A percentile compares a stretch with the other conserved stretches of the same genome.
Conservation (phyloP, 2,329 filamentous ascomycete genomes). For the Monascus ruber region DNA sequence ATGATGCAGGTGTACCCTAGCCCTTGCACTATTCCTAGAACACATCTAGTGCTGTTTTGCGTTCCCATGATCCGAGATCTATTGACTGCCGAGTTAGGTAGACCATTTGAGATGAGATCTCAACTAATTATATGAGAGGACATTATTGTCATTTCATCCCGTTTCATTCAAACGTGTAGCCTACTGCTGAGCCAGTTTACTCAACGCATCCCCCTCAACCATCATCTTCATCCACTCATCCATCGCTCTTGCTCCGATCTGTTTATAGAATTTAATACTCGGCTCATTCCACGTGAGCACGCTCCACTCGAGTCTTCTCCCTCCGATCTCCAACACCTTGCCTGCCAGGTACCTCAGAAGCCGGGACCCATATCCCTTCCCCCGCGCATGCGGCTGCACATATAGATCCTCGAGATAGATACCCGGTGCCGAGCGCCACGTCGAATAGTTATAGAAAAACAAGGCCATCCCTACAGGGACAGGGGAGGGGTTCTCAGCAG, state of each 20-base stretch:
- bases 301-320: slow-evolving; percentile 74
- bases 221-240: slow-evolving; percentile 41
- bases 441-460: slow-evolving; percentile 93
- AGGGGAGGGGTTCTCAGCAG: slow-evolving; percentile 25
- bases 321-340: slow-evolving; percentile 61
- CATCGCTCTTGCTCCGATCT: slow-evolving; percentile 33
- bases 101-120: too few species aligned
- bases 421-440: slow-evolving; percentile 76
- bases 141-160: too few species aligned
- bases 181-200: slow-evolving; percentile 24
- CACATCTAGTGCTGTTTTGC: too few species aligned
- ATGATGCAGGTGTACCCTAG: too few species aligned
- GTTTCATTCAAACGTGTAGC: slow-evolving; percentile 1
- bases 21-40: too few species aligned
- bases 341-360: slow-evolving; percentile 67
- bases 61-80: too few species aligned
- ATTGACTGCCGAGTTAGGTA: too few species aligned
- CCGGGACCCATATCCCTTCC: slow-evolving; percentile 66
- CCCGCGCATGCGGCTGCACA: slow-evolving; percentile 58
- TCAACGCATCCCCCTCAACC: slow-evolving; percentile 35
- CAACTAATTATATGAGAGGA: too few species aligned
- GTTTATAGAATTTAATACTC: slow-evolving; percentile 71
- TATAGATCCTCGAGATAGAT: slow-evolving; percentile 94
- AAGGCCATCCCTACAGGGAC: slow-evolving; percentile 64
- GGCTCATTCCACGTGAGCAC: slow-evolving; percentile 90